phyloP scores from a whole-genome alignment of 129 eudicot genomes.

The Daucus carota region DH1_v3.0 NC_030383.2:6941501-6942000 shows the following conservation, averaged over 20 bases:
- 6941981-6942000: slow-evolving; percentile 8
- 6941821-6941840: background rate
- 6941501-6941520: no score
- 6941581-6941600: no score
- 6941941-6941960: no score
- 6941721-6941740: slow-evolving; percentile 11
- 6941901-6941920: background rate
- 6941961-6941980: slow-evolving; percentile 12
- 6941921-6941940: no score
- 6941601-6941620: no score
- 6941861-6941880: background rate
- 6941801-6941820: slow-evolving; percentile 18
- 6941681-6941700: slow-evolving; percentile 16
- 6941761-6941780: slow-evolving; percentile 13
- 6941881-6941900: background rate
- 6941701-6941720: slow-evolving; percentile 7
- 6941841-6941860: background rate
- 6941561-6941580: no score
- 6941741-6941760: slow-evolving; percentile 7
- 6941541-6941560: no score
- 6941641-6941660: no score
- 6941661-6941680: no score
- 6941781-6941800: slow-evolving; percentile 15
- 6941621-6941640: no score
- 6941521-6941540: no score